These are phyloP conservation scores for Takakia lepidozioides DNA, from an alignment of 225 moss, liverwort and hornwort genomes.

Conservation along the genomic window DNA sequence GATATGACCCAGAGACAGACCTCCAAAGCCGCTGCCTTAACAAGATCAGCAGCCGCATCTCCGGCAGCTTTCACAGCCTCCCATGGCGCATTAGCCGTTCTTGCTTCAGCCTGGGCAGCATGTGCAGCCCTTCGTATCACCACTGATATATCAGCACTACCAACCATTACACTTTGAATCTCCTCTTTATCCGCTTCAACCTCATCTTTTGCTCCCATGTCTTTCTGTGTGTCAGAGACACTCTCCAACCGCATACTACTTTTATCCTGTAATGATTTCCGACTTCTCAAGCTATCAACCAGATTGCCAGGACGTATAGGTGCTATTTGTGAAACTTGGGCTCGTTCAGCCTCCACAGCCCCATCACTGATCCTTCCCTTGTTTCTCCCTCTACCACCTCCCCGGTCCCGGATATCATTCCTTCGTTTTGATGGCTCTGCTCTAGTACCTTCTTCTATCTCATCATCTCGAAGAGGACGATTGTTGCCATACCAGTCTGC, in stretches of 20 bases:
- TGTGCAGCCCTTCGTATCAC: conserved; percentile 65
- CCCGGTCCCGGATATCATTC: conserved; percentile 67
- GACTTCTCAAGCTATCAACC: conserved; percentile 33
- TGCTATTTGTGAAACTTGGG: conserved; percentile 24
- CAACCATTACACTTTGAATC: conserved; percentile 54
- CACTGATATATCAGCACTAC: conserved; percentile 69
- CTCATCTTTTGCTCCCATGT: conserved; percentile 36
- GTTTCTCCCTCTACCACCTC: conserved; percentile 71
- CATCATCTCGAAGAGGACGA: conserved; percentile 74
- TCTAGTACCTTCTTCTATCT: conserved; percentile 65
- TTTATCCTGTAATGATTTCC: conserved; percentile 46
- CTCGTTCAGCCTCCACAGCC: conserved; percentile 49
- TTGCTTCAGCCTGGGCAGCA: conserved; percentile 95
- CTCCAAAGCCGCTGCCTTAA: conserved; percentile 79
- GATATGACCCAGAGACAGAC: conserved; percentile 17
- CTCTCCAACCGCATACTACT: conserved; percentile 26
- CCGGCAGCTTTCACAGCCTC: conserved; percentile 96
- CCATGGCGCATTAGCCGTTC: conserved; percentile 76
- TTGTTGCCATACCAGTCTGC: conserved; percentile 66
- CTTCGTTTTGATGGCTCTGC: conserved; percentile 82
- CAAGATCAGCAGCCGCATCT: conserved; percentile 96
- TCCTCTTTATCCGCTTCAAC: conserved; percentile 58
- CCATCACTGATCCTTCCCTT: conserved; percentile 60
- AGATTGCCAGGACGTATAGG: conserved; percentile 40
- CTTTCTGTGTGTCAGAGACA: conserved; percentile 18